These are phyloP conservation scores for Geoglossum cookeanum DNA, from an alignment of 2,329 filamentous ascomycete species.

Conservation along the genomic window DNA sequence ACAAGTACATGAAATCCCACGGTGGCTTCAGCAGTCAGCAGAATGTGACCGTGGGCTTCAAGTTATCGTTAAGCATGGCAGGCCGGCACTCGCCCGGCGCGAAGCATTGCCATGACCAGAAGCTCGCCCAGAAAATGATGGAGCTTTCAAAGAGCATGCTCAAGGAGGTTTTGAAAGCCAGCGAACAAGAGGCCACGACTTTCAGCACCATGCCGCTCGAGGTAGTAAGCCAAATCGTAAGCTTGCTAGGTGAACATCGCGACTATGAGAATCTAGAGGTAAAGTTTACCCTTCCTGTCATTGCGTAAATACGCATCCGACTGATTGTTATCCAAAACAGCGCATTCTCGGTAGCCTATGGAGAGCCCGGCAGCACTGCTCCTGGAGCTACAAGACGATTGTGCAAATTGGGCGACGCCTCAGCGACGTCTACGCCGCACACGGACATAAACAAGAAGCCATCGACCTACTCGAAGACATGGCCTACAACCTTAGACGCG, in stretches of 20 bases:
- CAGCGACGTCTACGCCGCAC: neutral
- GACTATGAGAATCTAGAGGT: neutral
- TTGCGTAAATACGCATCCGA: neutral
- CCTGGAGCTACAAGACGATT: neutral
- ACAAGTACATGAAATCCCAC: constrained; percentile 10
- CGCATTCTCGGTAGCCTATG: neutral
- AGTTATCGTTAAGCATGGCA: neutral
- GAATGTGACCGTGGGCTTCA: constrained; percentile 7
- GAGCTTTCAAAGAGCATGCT: neutral
- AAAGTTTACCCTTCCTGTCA: neutral
- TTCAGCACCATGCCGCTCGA: neutral
- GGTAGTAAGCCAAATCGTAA: neutral
- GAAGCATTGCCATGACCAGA: neutral
- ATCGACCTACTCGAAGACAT: neutral
- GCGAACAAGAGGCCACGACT: neutral
- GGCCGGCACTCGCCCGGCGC: neutral
- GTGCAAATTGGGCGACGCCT: neutral
- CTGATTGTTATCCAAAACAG: neutral
- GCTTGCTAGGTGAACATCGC: neutral
- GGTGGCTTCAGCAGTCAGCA: constrained; percentile 2
- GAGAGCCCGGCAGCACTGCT: neutral
- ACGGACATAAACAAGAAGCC: neutral
- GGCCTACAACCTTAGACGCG: neutral
- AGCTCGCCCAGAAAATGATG: neutral
- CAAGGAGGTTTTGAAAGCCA: neutral